These are phyloP conservation scores for Microbotryomycetes sp. DNA, from an alignment of 1,284 basidiomycete species.

Conservation along the genomic window DNA sequence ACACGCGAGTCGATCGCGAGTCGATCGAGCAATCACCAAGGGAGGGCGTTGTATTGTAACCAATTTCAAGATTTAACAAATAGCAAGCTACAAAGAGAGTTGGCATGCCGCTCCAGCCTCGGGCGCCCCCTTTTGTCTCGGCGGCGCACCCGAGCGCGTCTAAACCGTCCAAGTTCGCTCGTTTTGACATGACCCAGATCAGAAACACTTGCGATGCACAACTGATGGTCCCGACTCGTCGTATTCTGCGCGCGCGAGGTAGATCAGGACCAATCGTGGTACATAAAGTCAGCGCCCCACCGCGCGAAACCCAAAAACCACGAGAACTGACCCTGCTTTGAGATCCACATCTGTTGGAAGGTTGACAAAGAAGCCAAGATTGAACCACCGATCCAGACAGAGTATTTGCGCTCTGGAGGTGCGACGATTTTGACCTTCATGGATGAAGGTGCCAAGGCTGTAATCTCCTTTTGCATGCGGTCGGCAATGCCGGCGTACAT, in stretches of 20 bases:
- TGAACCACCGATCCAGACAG: conserved; percentile 97
- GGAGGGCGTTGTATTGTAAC: too few relatives aligned
- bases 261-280: conserved; percentile 36
- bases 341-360: conserved; percentile 77
- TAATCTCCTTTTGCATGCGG: conserved; percentile 97
- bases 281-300: conserved; percentile 50
- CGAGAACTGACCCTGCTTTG: conserved; percentile 62
- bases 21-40: too few relatives aligned
- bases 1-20: too few relatives aligned
- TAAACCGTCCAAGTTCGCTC: background rate
- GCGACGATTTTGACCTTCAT: conserved; percentile 89
- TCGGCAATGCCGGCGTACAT: conserved; percentile 97
- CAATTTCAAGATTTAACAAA: too few relatives aligned
- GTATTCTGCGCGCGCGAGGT: conserved; percentile 2
- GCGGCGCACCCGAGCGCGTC: background rate
- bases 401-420: conserved; percentile 74
- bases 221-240: conserved; percentile 76
- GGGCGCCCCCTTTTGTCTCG: too few relatives aligned
- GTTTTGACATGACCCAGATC: conserved; percentile 11
- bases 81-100: too few relatives aligned
- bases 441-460: conserved; percentile 65
- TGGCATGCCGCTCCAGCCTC: too few relatives aligned
- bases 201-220: conserved; percentile 43
- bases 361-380: conserved; percentile 92
- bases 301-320: background rate